Conservation (phyloP, 228 moss, liverwort and hornwort species). For the Sphagnum magellanicum region DNA sequence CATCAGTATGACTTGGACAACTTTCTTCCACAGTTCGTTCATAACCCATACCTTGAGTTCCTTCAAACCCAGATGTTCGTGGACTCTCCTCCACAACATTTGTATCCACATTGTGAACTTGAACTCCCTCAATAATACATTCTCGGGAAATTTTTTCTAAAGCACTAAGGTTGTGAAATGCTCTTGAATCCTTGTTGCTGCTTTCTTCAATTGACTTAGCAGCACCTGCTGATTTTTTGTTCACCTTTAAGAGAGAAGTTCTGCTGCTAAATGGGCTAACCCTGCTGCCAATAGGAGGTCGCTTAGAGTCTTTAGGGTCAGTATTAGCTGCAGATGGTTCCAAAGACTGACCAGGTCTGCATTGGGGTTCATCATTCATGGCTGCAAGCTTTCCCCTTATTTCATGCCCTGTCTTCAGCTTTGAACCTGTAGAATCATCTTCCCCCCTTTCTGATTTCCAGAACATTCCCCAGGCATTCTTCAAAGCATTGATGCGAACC, state of each 20-base stretch:
- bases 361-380: conserved; percentile 1
- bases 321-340: neutral
- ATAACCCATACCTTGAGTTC: neutral
- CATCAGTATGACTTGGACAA: too few relatives aligned
- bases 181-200: conserved; percentile 17
- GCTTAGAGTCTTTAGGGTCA: conserved; percentile 5
- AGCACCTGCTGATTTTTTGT: neutral
- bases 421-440: too few relatives aligned
- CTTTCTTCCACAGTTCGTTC: neutral
- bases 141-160: conserved; percentile 14
- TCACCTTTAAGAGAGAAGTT: neutral
- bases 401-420: neutral
- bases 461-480: neutral
- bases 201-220: neutral
- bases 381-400: conserved; percentile 9
- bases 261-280: conserved; percentile 3
- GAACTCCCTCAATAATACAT: neutral
- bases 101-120: too few relatives aligned
- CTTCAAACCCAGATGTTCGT: conserved; percentile 5
- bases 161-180: conserved; percentile 2
- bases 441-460: neutral
- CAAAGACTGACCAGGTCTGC: neutral
- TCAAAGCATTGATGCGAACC: too few relatives aligned
- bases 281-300: neutral
- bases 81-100: conserved; percentile 5